These are phyloP conservation scores for Cetradonia linearis DNA, from an alignment of 495 filamentous ascomycete genomes.

Conservation along the genomic window DNA sequence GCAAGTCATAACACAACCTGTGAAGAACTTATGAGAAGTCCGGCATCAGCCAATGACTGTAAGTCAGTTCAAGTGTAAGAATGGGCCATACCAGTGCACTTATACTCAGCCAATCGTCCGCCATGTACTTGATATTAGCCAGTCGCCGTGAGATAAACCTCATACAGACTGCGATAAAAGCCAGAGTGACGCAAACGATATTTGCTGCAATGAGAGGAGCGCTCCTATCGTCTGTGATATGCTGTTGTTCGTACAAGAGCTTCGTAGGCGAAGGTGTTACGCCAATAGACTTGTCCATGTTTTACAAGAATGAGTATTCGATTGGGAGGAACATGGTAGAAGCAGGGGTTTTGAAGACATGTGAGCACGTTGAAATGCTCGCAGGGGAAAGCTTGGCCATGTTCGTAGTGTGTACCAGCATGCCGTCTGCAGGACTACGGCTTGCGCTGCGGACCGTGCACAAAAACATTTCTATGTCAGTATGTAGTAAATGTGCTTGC, in stretches of 20 bases:
- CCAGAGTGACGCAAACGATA: constrained; percentile 8
- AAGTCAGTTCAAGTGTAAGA: neutral
- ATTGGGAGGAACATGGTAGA: neutral
- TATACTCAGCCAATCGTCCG: constrained; percentile 16
- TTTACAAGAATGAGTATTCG: neutral
- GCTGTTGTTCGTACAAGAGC: constrained; percentile 2
- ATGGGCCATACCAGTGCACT: neutral
- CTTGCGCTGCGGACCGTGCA: neutral
- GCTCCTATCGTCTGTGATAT: neutral
- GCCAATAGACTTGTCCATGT: neutral
- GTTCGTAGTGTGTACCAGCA: neutral
- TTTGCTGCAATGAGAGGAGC: constrained; percentile 5
- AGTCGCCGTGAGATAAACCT: constrained; percentile 11
- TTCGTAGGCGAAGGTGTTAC: neutral
- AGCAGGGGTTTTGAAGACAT: neutral
- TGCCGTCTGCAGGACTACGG: too few relatives aligned
- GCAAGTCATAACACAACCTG: constrained; percentile 1
- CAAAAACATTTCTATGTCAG: neutral
- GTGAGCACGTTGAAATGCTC: neutral
- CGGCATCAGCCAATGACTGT: neutral
- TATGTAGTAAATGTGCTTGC: neutral
- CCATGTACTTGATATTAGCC: constrained; percentile 4
- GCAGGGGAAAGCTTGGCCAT: neutral
- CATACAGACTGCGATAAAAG: constrained; percentile 2
- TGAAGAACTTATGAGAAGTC: neutral